These are phyloP conservation scores for Venustampulla echinocandica DNA, from an alignment of 495 filamentous ascomycete species.

Conservation along the genomic window DNA sequence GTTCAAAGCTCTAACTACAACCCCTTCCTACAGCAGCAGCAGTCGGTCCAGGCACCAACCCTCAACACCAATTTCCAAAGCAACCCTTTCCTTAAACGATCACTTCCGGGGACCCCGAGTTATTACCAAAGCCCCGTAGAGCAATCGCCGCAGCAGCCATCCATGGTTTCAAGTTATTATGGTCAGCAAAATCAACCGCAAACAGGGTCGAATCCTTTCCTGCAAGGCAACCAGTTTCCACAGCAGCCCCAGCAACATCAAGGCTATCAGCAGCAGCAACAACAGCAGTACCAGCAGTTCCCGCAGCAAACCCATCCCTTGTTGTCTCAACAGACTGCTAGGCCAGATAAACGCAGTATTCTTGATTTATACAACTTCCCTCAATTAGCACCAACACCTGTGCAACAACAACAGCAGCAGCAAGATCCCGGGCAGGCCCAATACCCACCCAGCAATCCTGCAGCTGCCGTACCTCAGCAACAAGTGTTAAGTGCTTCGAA, in stretches of 20 bases:
- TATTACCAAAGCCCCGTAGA: conserved; percentile 14
- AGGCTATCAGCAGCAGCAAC: conserved; percentile 30
- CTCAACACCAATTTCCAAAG: conserved; percentile 21
- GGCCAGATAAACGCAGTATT: conserved; percentile 70
- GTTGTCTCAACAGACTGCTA: conserved; percentile 19
- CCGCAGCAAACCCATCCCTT: conserved; percentile 24
- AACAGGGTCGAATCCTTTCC: background rate
- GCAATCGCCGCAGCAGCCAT: conserved; percentile 27
- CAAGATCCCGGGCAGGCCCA: conserved; percentile 14
- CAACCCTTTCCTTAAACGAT: conserved; percentile 17
- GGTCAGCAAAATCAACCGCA: conserved; percentile 2
- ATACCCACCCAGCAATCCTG: conserved; percentile 13
- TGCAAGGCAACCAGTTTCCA: conserved; percentile 10
- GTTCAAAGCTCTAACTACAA: conserved; percentile 46
- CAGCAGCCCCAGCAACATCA: conserved; percentile 27
- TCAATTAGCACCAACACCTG: conserved; percentile 51
- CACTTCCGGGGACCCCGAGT: conserved; percentile 1
- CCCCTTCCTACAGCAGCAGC: conserved; percentile 53
- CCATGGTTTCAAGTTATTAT: conserved; percentile 9
- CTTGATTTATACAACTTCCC: conserved; percentile 79
- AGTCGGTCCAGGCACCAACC: conserved; percentile 46
- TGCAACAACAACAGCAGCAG: conserved; percentile 18
- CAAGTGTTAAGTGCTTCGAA: conserved; percentile 17
- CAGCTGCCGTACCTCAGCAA: conserved; percentile 16
- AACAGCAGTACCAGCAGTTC: conserved; percentile 33